phyloP scores from a whole-genome alignment of 2,329 filamentous ascomycete species.

The Trichophyton schoenleinii region DNA sequence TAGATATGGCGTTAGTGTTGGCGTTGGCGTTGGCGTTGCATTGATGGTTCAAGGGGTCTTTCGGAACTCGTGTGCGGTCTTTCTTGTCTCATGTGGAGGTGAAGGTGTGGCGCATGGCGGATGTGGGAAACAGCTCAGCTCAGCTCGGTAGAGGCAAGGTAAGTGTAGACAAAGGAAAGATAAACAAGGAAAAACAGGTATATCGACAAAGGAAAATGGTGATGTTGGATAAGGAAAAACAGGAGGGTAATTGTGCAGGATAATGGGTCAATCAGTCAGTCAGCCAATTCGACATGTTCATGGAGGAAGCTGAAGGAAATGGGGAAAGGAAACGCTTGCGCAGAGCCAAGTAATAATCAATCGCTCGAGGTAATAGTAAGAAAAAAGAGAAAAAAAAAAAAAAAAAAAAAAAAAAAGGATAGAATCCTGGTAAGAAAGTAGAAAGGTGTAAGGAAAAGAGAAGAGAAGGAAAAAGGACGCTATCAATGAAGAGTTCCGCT shows the following conservation, averaged over 20 bases:
- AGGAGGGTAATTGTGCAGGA: not conserved
- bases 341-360: not conserved
- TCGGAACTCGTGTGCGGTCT: not conserved
- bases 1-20: not conserved
- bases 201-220: conserved; percentile 1
- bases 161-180: not conserved
- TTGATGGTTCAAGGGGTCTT: not conserved
- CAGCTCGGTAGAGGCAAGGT: not conserved
- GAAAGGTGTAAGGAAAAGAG: not conserved
- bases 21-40: too few relatives aligned
- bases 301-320: not conserved
- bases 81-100: not conserved
- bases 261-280: not conserved
- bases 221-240: not conserved
- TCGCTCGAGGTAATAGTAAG: not conserved
- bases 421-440: not conserved
- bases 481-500: not conserved
- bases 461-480: not conserved
- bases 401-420: not conserved
- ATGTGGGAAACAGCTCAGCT: not conserved
- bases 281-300: not conserved
- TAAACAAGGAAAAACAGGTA: not conserved
- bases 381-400: not conserved
- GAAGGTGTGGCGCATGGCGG: not conserved
- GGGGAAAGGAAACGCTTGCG: not conserved